Conservation (phyloP, 345 rosid genomes). For the Populus euphratica region DNA sequence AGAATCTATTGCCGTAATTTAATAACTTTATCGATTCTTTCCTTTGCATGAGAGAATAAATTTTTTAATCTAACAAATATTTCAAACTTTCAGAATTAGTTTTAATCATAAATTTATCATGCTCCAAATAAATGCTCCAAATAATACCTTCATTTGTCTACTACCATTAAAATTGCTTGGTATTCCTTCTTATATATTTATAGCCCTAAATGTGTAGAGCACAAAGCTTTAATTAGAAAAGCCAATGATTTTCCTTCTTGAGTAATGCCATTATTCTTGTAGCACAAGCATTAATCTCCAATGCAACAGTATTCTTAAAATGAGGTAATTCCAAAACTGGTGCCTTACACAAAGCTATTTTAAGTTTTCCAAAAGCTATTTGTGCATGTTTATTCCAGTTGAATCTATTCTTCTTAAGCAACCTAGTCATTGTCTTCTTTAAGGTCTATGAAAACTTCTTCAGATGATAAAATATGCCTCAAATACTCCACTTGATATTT, state of each 20-base stretch:
- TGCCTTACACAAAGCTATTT: neutral
- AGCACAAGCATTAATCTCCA: neutral
- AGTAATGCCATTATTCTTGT: neutral
- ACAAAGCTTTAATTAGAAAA: neutral
- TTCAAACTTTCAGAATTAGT: neutral
- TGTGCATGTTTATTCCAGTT: neutral
- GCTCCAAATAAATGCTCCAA: neutral
- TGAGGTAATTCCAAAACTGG: neutral
- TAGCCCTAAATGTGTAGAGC: neutral
- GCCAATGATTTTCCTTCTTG: neutral
- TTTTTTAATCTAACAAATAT: neutral
- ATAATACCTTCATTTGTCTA: neutral
- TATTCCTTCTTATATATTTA: neutral
- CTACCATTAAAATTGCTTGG: neutral
- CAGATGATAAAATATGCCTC: neutral
- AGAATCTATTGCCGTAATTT: fast-evolving
- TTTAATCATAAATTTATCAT: neutral
- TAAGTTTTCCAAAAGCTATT: neutral
- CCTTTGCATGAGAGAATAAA: neutral
- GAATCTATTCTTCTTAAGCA: neutral
- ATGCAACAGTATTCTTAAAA: neutral
- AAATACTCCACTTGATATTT: neutral
- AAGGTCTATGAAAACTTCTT: neutral
- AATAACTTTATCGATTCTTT: neutral
- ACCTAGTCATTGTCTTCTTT: neutral